Base-by-base conservation (phyloP, 805 yeast species). In the Hanseniaspora lachancei region DNA sequence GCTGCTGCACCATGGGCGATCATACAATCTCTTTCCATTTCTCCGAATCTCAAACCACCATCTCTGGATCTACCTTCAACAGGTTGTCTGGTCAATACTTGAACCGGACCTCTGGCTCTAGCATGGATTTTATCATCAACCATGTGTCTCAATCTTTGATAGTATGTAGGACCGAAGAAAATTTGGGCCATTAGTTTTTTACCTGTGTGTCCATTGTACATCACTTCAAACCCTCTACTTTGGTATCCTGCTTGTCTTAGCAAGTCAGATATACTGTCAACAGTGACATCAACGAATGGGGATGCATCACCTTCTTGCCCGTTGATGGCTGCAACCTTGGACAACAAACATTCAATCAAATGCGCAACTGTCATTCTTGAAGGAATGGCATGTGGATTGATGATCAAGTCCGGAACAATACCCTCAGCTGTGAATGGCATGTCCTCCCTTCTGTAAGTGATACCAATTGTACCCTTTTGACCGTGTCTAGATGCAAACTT, bases 1-100 rank as follows among this genome's bases (percentile, higher is more conserved):
- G 97, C 95, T 4, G 98, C 97, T 15, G 97, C 97, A 70, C 99
- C 99, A 69, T 93, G 97, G 2, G 99, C 98, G 77, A 93, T 93
- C 97, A 93, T 91, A 84, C 99, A 93, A 78, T 93, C 99, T 76
- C 99, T 87, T 74, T 93, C 99, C 99, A 93, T 93, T 72, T 91
- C 98, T 67, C 98, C 98, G 79, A 91, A 89, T 73, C 98, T 87
- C 70, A 91, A 77, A 64, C 98, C 98, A 80, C 98, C 98, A 72
- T 93, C 97, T 74, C 98, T 82, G 18, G 97, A 89, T 72, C 98
- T 83, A 81, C 98, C 98, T 73, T 91, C 97, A 60, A 89, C 96
- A 5, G 98, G 98, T 72, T 91, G 98, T 74, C 97, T 85, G 3
- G 98, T 91, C 70, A 91, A 76, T 57, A 91, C 95, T 77, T 91